Conservation (phyloP, 2,329 filamentous ascomycete species). For the Venturia nashicola region DNA sequence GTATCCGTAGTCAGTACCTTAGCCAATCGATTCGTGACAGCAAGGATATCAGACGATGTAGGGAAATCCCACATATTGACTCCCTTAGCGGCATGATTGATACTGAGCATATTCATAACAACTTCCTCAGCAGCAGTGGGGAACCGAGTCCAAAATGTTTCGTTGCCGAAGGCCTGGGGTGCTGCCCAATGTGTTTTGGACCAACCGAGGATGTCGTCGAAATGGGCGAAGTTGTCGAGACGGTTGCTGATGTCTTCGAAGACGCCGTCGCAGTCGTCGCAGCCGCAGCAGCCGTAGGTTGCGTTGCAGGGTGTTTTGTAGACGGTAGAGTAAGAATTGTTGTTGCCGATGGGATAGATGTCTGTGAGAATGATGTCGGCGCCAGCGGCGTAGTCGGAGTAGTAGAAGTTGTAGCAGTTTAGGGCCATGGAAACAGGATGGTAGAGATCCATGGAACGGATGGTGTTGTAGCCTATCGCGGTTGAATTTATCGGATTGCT, state of each 20-base stretch:
- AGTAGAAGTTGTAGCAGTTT: constrained; percentile 52
- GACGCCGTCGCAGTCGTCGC: constrained; percentile 45
- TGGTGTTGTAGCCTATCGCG: constrained; percentile 11
- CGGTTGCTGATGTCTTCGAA: constrained; percentile 39
- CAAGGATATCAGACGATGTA: constrained; percentile 21
- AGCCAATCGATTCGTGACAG: constrained; percentile 26
- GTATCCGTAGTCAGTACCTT: constrained; percentile 6
- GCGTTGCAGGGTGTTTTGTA: constrained; percentile 42
- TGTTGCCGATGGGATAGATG: constrained; percentile 46
- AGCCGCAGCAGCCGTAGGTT: constrained; percentile 51
- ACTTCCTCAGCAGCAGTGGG: constrained; percentile 33
- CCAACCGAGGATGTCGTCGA: constrained; percentile 25
- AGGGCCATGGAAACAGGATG: constrained; percentile 47
- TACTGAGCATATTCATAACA: constrained; percentile 33
- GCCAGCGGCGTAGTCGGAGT: constrained; percentile 40
- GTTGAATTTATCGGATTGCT: not conserved
- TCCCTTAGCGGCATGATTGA: constrained; percentile 39
- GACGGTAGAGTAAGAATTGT: constrained; percentile 38
- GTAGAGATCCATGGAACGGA: constrained; percentile 44
- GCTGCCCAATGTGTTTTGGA: constrained; percentile 37
- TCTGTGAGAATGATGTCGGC: constrained; percentile 50
- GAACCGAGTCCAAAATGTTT: constrained; percentile 34
- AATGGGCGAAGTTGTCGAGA: constrained; percentile 28
- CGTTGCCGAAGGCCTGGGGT: constrained; percentile 36
- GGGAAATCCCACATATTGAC: constrained; percentile 38